Evolutionary conservation across 2,329 filamentous ascomycete genomes (phyloP).

Genomic region (Calonectria pseudoreteaudii): DNA sequence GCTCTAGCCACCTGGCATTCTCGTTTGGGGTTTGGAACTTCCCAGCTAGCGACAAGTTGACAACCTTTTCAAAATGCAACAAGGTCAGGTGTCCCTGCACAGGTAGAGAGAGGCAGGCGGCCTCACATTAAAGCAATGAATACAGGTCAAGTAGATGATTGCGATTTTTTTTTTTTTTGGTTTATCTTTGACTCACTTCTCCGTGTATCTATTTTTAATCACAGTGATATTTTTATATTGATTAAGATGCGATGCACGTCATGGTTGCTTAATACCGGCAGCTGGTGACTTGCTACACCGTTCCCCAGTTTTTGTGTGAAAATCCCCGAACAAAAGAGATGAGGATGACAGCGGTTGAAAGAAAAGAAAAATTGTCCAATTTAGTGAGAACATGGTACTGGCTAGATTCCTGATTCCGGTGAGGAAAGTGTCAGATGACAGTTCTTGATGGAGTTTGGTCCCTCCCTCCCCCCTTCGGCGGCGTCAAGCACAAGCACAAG

Average conservation of each 20-base stretch:
- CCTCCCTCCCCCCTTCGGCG: too few relatives aligned
- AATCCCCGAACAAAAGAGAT: neutral
- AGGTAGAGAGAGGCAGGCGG: neutral
- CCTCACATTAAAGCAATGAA: neutral
- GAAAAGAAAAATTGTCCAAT: neutral
- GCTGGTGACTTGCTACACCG: neutral
- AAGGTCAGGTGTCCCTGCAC: neutral
- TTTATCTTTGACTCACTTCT: neutral
- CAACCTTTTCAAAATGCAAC: neutral
- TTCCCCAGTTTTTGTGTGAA: neutral
- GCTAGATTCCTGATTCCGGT: neutral
- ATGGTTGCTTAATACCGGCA: neutral
- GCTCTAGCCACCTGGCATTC: conserved; percentile 1
- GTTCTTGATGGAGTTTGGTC: conserved; percentile 24
- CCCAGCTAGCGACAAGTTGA: neutral
- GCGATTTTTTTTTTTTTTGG: neutral
- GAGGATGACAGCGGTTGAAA: neutral
- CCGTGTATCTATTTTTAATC: neutral
- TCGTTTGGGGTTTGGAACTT: neutral
- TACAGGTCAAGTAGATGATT: neutral
- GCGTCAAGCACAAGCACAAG: conserved; percentile 24
- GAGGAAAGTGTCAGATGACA: conserved; percentile 23
- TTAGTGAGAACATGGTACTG: neutral
- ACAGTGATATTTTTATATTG: neutral
- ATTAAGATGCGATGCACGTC: neutral